Conservation (phyloP, 192 early-diverging fungal species). For the Linnemannia elongata region DNA sequence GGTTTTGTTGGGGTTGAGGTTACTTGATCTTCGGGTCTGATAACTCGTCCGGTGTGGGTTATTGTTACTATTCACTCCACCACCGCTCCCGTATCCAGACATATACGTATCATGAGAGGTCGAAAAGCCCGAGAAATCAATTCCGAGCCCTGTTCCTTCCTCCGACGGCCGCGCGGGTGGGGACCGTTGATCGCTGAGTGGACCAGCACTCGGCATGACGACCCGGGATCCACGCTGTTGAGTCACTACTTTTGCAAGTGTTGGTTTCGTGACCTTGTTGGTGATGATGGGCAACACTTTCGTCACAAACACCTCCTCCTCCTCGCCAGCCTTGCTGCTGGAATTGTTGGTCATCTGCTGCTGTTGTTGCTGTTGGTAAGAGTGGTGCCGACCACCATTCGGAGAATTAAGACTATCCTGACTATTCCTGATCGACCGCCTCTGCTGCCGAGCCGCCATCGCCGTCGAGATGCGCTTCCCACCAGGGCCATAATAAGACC, state of each 20-base stretch:
- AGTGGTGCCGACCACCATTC: background rate
- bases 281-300: constrained; percentile 36
- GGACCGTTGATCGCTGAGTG: background rate
- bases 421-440: constrained; percentile 42
- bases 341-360: background rate
- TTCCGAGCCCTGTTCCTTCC: constrained; percentile 19
- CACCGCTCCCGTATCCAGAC: background rate
- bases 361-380: background rate
- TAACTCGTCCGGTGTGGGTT: background rate
- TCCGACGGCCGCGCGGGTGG: background rate
- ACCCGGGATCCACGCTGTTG: constrained; percentile 31
- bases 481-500: constrained; percentile 19
- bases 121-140: constrained; percentile 33
- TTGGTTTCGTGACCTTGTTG: constrained; percentile 46
- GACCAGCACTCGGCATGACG: constrained; percentile 8
- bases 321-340: background rate
- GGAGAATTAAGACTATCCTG: constrained; percentile 32
- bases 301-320: constrained; percentile 29
- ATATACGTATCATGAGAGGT: background rate
- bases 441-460: constrained; percentile 36
- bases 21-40: constrained; percentile 27
- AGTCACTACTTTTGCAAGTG: constrained; percentile 31
- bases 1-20: constrained; percentile 36
- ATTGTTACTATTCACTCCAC: background rate
- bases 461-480: constrained; percentile 34